These are phyloP conservation scores for Pezicula carpinea DNA, from an alignment of 2,329 filamentous ascomycete genomes.

Conservation along the genomic window DNA sequence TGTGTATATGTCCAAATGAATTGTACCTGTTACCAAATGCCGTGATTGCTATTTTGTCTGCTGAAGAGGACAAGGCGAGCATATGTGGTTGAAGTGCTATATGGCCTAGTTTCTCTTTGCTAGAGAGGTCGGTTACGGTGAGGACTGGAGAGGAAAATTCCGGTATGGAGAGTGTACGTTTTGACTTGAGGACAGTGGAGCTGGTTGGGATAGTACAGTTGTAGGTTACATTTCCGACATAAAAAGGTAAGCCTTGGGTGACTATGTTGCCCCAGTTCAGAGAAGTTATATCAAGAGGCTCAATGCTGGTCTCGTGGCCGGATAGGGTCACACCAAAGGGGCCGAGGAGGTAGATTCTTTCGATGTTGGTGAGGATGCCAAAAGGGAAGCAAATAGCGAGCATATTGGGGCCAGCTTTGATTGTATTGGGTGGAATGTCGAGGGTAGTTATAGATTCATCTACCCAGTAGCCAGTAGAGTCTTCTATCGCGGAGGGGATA, in stretches of 20 bases:
- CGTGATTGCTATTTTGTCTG: conserved; percentile 17
- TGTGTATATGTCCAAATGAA: conserved; percentile 25
- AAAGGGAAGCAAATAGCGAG: conserved; percentile 24
- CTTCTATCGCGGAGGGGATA: conserved; percentile 3
- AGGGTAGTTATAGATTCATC: conserved; percentile 27
- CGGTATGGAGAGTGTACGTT: conserved; percentile 13
- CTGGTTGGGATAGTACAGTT: conserved; percentile 7
- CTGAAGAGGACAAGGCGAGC: conserved; percentile 1
- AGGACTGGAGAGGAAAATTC: conserved; percentile 23
- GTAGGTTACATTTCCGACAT: conserved; percentile 25
- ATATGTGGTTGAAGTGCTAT: conserved; percentile 24
- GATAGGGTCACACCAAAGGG: conserved; percentile 21
- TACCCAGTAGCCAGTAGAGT: conserved; percentile 23
- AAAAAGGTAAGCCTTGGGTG: conserved; percentile 25
- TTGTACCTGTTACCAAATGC: conserved; percentile 26
- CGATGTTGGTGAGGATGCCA: conserved; percentile 25
- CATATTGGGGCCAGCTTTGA: conserved; percentile 20
- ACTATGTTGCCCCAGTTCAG: conserved; percentile 25
- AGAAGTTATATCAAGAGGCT: conserved; percentile 1
- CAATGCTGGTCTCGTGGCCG: conserved; percentile 5
- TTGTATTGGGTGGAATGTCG: conserved; percentile 14
- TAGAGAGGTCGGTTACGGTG: conserved; percentile 6
- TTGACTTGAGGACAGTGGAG: background rate
- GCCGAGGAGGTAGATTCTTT: conserved; percentile 28
- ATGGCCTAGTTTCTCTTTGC: conserved; percentile 12